phyloP scores from a whole-genome alignment of 805 yeast species.

The Wickerhamomyces queroliae region DNA sequence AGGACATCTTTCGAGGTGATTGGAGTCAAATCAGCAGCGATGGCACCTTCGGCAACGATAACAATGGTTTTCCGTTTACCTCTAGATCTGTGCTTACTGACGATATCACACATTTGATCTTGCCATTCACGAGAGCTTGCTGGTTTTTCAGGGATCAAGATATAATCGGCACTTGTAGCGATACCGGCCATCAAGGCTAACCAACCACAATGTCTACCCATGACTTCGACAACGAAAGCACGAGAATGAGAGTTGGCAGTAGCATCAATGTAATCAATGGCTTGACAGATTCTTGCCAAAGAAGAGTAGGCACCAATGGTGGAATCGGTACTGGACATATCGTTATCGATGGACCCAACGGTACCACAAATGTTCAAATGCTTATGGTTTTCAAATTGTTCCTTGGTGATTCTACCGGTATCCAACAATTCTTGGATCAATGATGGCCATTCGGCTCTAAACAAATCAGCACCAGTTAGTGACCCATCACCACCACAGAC shows the following conservation, averaged over 20 bases:
- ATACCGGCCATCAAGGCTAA: constrained; percentile 77
- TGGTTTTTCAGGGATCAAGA: constrained; percentile 77
- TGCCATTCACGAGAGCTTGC: constrained; percentile 60
- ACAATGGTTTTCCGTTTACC: constrained; percentile 79
- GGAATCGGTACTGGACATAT: constrained; percentile 80
- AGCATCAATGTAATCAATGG: constrained; percentile 77
- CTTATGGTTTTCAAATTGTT: constrained; percentile 41
- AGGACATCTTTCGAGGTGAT: constrained; percentile 62
- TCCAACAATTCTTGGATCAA: constrained; percentile 51
- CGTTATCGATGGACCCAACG: constrained; percentile 82
- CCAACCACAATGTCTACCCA: constrained; percentile 94
- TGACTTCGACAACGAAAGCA: constrained; percentile 80
- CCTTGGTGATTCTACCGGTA: constrained; percentile 37
- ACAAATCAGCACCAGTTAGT: constrained; percentile 74
- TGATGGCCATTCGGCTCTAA: constrained; percentile 74
- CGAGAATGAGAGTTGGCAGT: constrained; percentile 81
- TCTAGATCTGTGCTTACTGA: constrained; percentile 55
- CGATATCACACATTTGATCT: constrained; percentile 59
- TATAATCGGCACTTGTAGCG: constrained; percentile 74
- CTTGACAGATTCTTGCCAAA: constrained; percentile 65
- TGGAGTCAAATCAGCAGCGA: constrained; percentile 60
- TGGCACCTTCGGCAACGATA: constrained; percentile 83
- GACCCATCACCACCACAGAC: constrained; percentile 87
- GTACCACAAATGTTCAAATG: constrained; percentile 67
- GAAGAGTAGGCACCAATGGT: constrained; percentile 82